Conservation (phyloP, 2,329 filamentous ascomycete genomes). For the Boeremia exigua region DNA sequence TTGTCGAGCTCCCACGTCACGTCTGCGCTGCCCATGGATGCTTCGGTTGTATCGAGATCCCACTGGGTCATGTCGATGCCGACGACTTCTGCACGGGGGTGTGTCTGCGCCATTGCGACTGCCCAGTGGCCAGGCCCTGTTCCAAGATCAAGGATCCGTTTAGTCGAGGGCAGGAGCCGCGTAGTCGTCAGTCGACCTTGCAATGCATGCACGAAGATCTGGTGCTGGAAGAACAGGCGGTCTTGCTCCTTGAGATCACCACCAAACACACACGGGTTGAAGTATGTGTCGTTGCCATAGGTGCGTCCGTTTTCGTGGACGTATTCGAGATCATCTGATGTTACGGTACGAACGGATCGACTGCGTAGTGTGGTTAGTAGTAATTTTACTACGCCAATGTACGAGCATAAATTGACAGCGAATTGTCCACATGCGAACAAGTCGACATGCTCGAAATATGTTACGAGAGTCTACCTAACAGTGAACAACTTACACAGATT, state of each 20-base stretch:
- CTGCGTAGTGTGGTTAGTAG: slow-evolving; percentile 21
- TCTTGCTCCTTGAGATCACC: slow-evolving; percentile 67
- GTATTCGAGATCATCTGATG: slow-evolving; percentile 60
- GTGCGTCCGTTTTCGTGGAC: slow-evolving; percentile 66
- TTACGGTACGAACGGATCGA: slow-evolving; percentile 46
- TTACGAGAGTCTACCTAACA: not conserved
- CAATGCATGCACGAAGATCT: slow-evolving; percentile 61
- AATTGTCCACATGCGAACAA: too few relatives aligned
- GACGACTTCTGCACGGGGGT: slow-evolving; percentile 56
- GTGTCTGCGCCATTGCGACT: slow-evolving; percentile 53
- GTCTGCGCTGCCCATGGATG: slow-evolving; percentile 32
- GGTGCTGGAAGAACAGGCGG: slow-evolving; percentile 66
- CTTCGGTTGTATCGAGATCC: slow-evolving; percentile 58
- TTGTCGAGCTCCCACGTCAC: slow-evolving; percentile 49
- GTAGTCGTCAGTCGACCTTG: slow-evolving; percentile 47
- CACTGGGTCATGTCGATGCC: slow-evolving; percentile 58
- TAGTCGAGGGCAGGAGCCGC: slow-evolving; percentile 29
- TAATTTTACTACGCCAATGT: not conserved
- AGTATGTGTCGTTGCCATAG: slow-evolving; percentile 68
- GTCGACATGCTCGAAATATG: too few relatives aligned
- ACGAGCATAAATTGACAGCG: not conserved
- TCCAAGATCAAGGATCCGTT: slow-evolving; percentile 51
- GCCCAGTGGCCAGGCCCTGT: slow-evolving; percentile 60
- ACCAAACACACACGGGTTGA: slow-evolving; percentile 62
- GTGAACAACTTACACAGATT: slow-evolving; percentile 41